Evolutionary conservation across 768 basidiomycete species (phyloP).

Genomic region (Calocera viscosa): DNA sequence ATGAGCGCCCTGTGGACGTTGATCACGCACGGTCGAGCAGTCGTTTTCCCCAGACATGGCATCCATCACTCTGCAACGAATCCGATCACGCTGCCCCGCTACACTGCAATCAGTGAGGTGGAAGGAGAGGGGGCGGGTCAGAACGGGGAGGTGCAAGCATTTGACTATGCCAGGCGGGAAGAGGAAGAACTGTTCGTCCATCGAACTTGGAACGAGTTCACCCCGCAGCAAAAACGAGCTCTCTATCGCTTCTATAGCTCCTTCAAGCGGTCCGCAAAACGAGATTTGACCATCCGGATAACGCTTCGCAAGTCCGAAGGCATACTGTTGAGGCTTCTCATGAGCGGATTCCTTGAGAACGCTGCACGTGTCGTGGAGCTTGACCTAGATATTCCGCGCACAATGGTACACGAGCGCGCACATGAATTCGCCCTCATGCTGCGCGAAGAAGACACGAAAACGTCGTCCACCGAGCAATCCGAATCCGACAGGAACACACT

Average conservation of each 20-base stretch:
- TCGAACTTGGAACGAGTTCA: neutral
- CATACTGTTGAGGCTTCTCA: neutral
- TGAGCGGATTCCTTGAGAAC: neutral
- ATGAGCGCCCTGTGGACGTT: neutral
- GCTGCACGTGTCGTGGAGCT: neutral
- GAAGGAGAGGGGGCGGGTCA: too few relatives aligned
- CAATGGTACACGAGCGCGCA: neutral
- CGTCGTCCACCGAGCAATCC: neutral
- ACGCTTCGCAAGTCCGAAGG: neutral
- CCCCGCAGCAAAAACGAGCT: neutral
- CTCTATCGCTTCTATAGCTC: neutral
- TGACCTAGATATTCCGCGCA: neutral
- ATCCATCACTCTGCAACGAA: neutral
- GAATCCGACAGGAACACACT: neutral
- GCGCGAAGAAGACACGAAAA: neutral
- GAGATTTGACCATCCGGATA: neutral
- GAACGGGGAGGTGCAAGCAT: too few relatives aligned
- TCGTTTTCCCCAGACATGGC: neutral
- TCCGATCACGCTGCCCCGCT: neutral
- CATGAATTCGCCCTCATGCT: neutral
- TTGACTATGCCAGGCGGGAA: too few relatives aligned
- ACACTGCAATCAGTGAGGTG: too few relatives aligned
- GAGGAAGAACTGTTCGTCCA: too few relatives aligned
- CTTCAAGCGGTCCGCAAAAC: neutral
- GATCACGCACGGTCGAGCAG: neutral